Evolutionary conservation across 2,329 filamentous ascomycete genomes (phyloP), one percentile per base, ranked within the genome.

Genomic region (Madurella mycetomatis): DNA sequence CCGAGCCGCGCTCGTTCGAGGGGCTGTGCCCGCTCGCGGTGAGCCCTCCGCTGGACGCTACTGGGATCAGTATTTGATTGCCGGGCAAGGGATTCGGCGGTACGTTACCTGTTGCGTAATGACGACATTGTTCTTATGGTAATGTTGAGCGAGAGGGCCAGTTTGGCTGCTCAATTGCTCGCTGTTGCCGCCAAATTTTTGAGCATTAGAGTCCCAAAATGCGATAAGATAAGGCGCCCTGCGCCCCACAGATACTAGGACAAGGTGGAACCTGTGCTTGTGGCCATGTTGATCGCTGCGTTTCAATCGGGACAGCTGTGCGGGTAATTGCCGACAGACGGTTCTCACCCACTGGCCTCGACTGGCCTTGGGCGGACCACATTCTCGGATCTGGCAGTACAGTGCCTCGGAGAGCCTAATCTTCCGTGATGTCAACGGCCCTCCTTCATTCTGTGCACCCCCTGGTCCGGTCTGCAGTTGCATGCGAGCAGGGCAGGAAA

Each of bases 21-120:
- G 41, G 92, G 88, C 71, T 97, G 94, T 37, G 89, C 88, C 65
- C 94, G 87, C 79, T 97, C 94, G 64, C 86, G 83, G 73, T 97
- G 92, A 63, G 90, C 87, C 67, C 67, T 66, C 50, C 67, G 65
- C 57, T 69, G 66, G 56, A 69, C 53, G 52, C 54, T 68, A 54
- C 17, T 43, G 17, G 18, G 41, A 17, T 54, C 16, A 57, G 37
- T 41, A 18, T 40, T 45, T 8, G 46, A 11, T 34, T 47, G 30
- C 9, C 11, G 15, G 5, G n/a, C n/a, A 18, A 30, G 31, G 31
- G 44, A 18, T 47, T 7, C 18, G 18, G 30, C 25, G 30, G 34
- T 37, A 37, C 4, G 11, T 34, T 57, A 64, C 62, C 58, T 64
- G 48, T 65, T 64, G 4, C 63, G 58, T 40, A 65, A 48, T 11